A percentile compares a stretch with the other conserved stretches of the same genome.
Evolutionary conservation across 768 basidiomycete genomes (phyloP).

Genomic region (Cystofilobasidium macerans): DNA sequence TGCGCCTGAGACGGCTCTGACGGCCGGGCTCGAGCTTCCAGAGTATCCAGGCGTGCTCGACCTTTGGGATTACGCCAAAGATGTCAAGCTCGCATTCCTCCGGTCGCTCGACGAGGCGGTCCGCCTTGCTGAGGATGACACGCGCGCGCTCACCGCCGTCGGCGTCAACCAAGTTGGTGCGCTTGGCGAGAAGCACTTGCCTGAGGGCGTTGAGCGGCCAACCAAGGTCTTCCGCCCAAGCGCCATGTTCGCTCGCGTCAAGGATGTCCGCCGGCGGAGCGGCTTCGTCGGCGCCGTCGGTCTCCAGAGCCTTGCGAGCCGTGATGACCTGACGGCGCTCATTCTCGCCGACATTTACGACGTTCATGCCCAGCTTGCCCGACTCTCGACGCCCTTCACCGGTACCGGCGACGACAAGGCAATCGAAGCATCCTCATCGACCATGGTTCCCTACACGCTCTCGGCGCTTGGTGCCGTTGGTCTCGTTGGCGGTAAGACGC

Average conservation of each 20-base stretch:
- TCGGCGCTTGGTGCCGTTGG: constrained; percentile 50
- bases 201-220: constrained; percentile 65
- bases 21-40: constrained; percentile 44
- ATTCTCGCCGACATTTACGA: constrained; percentile 78
- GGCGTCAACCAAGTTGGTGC: constrained; percentile 57
- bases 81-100: constrained; percentile 68
- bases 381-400: constrained; percentile 33
- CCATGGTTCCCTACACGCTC: constrained; percentile 54
- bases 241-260: constrained; percentile 71
- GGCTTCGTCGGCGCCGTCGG: constrained; percentile 57
- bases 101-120: constrained; percentile 69
- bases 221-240: constrained; percentile 87
- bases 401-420: constrained; percentile 33
- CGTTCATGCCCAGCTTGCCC: constrained; percentile 64
- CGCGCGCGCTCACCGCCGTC: constrained; percentile 52
- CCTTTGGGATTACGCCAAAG: constrained; percentile 73
- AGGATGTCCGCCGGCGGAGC: constrained; percentile 39
- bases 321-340: constrained; percentile 65
- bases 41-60: constrained; percentile 70
- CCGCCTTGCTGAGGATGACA: constrained; percentile 68
- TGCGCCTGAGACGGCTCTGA: constrained; percentile 36
- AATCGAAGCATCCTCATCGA: constrained; percentile 40
- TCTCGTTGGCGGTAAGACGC: constrained; percentile 71
- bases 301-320: constrained; percentile 59
- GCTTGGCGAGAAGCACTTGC: constrained; percentile 67